A percentile compares a stretch with the other conserved stretches of the same genome.
Conservation (phyloP, 805 yeast species). For the Myxozyma geophila region DNA sequence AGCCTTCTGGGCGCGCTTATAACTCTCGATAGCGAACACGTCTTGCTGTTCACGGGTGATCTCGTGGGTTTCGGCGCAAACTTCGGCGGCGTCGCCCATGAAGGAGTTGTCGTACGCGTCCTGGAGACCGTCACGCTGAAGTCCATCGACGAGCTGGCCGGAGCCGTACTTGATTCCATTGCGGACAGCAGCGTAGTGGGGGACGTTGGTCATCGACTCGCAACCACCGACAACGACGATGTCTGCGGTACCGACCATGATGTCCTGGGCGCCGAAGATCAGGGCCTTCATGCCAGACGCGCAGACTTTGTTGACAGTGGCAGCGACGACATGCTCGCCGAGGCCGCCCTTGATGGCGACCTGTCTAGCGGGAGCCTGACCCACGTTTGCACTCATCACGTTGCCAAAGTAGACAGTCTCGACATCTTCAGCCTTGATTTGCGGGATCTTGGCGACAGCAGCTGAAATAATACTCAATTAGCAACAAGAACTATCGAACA, state of each 20-base stretch:
- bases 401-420: slow-evolving; percentile 92
- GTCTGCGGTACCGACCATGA: slow-evolving; percentile 62
- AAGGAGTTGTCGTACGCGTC: slow-evolving; percentile 88
- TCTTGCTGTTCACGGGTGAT: slow-evolving; percentile 88
- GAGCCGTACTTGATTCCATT: slow-evolving; percentile 91
- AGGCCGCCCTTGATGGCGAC: slow-evolving; percentile 89
- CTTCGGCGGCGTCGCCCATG: slow-evolving; percentile 98
- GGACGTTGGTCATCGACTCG: slow-evolving; percentile 93
- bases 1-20: slow-evolving; percentile 84
- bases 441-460: slow-evolving; percentile 86
- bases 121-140: slow-evolving; percentile 87
- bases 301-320: slow-evolving; percentile 93
- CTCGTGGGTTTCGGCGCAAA: slow-evolving; percentile 82
- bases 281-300: slow-evolving; percentile 92
- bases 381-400: slow-evolving; percentile 87
- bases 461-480: slow-evolving; percentile 46
- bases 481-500: background rate
- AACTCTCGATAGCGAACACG: slow-evolving; percentile 80
- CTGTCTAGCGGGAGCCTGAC: slow-evolving; percentile 98
- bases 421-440: slow-evolving; percentile 73
- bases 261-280: slow-evolving; percentile 84
- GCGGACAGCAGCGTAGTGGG: slow-evolving; percentile 84
- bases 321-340: slow-evolving; percentile 77
- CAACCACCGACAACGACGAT: slow-evolving; percentile 94
- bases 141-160: slow-evolving; percentile 76